Evolutionary conservation across 768 basidiomycete species (phyloP), one percentile per base, ranked within the genome.

Genomic region (Mycena pura): DNA sequence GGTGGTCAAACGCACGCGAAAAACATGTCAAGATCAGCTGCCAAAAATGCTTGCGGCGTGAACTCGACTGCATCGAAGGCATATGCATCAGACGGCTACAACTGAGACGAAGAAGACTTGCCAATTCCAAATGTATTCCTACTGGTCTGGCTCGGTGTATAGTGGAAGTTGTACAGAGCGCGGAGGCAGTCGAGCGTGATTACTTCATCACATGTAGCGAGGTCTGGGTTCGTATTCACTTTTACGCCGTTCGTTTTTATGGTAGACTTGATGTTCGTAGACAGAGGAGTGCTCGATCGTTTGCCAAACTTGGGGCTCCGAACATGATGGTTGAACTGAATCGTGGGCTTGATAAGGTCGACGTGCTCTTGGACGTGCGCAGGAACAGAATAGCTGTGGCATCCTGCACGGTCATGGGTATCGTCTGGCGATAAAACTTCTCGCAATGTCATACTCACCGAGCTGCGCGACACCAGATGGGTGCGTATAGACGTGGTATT

Each of bases 341-440:
- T 71, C 0, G 82, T 81, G 7, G 81, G 81, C 6, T 69, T 80
- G 27, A 82, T 77, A 44, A 83, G 72, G 44, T 82, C 81, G 40
- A 82, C 64, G 31, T 81, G 82, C 5, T 66, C 58, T 4, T 17
- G 60, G 7, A 83, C 44, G 50, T 79, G 70, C 11, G 72, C 74
- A 0, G 81, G 81, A 17, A 83, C 64, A 38, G 76, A 76, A 52
- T 82, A 82, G 7, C 68, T 69, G 22, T 78, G 73, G 56, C 80
- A 82, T 13, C 76, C 80, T 54, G 34, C 43, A 40, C 13, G 21
- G 28, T 7, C 8, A 32, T 45, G 32, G 46, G 22, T 46, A 10
- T 3, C 38, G 36, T 22, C 24, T 32, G 5, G 13, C 14, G 17
- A 34, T 36, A 31, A 7, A 34, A 60, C 24, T 39, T n/a, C n/a